phyloP scores from a whole-genome alignment of 805 yeast genomes.

The Saturnispora zaruensis region DNA sequence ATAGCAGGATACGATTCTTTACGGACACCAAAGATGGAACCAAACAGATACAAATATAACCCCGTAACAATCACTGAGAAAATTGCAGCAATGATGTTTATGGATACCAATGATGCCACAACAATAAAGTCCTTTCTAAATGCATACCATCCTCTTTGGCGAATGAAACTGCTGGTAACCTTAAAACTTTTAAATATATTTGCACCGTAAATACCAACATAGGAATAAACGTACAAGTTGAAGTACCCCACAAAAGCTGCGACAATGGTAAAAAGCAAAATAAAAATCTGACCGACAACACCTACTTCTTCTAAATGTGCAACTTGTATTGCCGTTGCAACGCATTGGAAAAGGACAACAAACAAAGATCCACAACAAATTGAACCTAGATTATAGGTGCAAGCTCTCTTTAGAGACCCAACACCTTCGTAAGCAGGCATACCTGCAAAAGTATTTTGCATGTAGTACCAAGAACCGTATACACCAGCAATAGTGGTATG shows the following conservation, averaged over 20 bases:
- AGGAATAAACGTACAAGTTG: conserved; percentile 83
- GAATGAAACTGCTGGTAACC: conserved; percentile 65
- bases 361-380: conserved; percentile 73
- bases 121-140: conserved; percentile 76
- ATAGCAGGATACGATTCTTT: conserved; percentile 43
- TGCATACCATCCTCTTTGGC: conserved; percentile 75
- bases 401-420: conserved; percentile 68
- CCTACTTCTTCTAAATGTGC: conserved; percentile 5
- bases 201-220: conserved; percentile 81
- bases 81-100: conserved; percentile 55
- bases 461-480: conserved; percentile 89
- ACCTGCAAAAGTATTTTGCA: conserved; percentile 41
- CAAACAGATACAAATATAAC: conserved; percentile 57
- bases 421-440: conserved; percentile 72
- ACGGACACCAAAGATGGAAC: conserved; percentile 51
- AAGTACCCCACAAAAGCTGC: conserved; percentile 25
- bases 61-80: conserved; percentile 42
- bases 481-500: conserved; percentile 80
- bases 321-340: conserved; percentile 34
- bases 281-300: conserved; percentile 9
- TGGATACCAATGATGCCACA: conserved; percentile 64
- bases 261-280: not conserved
- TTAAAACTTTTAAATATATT: conserved; percentile 64
- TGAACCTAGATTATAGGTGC: conserved; percentile 83
- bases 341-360: conserved; percentile 58